These are phyloP conservation scores for Durusdinium trenchii DNA, from an alignment of 73 alveolate species.

Conservation along the genomic window DNA sequence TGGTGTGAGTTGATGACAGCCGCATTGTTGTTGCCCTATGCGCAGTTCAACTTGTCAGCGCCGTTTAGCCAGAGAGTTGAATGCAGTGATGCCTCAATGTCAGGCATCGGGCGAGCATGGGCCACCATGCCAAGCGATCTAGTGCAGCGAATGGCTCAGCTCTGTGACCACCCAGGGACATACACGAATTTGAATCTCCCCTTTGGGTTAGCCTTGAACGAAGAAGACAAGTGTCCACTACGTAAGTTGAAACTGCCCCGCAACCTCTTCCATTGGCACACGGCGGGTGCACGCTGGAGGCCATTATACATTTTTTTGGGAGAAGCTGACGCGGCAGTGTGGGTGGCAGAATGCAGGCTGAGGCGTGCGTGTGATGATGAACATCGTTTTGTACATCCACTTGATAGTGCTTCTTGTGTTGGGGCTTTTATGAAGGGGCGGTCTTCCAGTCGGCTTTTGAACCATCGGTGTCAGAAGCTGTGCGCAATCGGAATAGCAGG, in stretches of 20 bases:
- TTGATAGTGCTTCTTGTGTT: slow-evolving; percentile 36
- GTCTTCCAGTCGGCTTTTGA: neutral
- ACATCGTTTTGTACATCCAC: neutral
- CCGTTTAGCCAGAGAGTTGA: neutral
- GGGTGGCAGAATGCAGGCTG: slow-evolving; percentile 9
- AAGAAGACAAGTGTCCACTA: neutral
- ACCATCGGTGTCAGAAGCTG: neutral
- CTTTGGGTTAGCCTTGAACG: neutral
- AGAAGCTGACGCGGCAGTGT: slow-evolving; percentile 28
- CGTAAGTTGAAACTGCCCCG: neutral
- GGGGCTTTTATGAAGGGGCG: slow-evolving; percentile 62
- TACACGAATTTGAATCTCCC: neutral
- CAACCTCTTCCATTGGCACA: neutral
- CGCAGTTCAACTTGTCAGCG: neutral
- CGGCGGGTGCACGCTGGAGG: neutral
- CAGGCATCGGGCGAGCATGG: slow-evolving; percentile 51
- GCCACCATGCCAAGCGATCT: neutral
- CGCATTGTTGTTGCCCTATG: neutral
- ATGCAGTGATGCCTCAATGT: slow-evolving; percentile 4
- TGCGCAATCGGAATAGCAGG: neutral
- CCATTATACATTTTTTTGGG: neutral
- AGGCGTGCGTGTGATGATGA: neutral
- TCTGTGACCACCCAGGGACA: neutral
- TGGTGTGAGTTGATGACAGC: slow-evolving; percentile 7
- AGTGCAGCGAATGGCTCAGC: slow-evolving; percentile 31